A percentile compares a stretch with the other conserved stretches of the same genome.
Conservation (phyloP, 805 yeast species). For the Schizosaccharomyces osmophilus region DNA sequence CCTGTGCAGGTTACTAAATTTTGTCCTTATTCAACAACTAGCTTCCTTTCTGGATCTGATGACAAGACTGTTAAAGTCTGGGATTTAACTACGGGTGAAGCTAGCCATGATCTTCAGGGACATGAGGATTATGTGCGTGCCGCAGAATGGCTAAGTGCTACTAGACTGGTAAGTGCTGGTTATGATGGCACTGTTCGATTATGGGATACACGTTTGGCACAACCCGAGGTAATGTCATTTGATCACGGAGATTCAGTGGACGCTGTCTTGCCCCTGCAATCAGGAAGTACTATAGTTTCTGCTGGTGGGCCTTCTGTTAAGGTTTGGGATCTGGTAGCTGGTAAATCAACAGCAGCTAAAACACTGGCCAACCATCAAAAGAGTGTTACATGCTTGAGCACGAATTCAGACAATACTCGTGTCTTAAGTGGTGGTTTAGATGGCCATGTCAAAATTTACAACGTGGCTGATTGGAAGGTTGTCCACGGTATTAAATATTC, state of each 20-base stretch:
- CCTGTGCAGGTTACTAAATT: conserved; percentile 88
- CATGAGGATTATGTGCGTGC: conserved; percentile 78
- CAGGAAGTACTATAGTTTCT: conserved; percentile 46
- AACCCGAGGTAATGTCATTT: conserved; percentile 23
- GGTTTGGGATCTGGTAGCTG: conserved; percentile 79
- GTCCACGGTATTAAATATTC: conserved; percentile 79
- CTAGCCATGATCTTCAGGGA: conserved; percentile 39
- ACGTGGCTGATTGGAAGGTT: conserved; percentile 51
- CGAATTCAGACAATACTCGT: conserved; percentile 9
- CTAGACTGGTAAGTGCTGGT: conserved; percentile 73
- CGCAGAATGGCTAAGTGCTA: conserved; percentile 51
- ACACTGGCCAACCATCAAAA: conserved; percentile 75
- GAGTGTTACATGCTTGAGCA: conserved; percentile 65
- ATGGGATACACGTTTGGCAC: conserved; percentile 30
- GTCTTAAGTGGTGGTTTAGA: conserved; percentile 81
- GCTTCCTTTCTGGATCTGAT: conserved; percentile 69
- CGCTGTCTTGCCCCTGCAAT: conserved; percentile 44
- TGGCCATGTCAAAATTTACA: conserved; percentile 92
- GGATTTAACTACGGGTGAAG: conserved; percentile 68
- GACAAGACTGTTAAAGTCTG: conserved; percentile 69
- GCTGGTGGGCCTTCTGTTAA: conserved; percentile 65
- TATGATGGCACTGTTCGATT: conserved; percentile 72
- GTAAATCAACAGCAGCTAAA: conserved; percentile 26
- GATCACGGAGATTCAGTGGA: conserved; percentile 65
- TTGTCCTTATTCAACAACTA: conserved; percentile 52